Evolutionary conservation across 2,329 filamentous ascomycete genomes (phyloP).

Genomic region (Aspergillus uvarum): DNA sequence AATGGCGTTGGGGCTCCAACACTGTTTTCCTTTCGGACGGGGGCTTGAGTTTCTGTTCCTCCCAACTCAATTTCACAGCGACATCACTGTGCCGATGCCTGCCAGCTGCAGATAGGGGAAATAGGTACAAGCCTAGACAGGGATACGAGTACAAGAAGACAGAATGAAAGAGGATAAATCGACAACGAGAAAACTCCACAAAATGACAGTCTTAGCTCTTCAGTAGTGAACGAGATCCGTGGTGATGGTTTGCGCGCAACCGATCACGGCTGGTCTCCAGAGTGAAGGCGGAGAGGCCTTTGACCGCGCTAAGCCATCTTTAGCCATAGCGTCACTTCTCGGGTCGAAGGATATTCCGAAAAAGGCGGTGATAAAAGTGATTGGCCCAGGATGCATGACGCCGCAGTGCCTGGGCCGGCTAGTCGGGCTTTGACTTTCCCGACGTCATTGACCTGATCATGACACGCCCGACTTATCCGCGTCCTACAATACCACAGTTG

Average conservation of each 20-base stretch:
- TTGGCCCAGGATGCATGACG: conserved; percentile 10
- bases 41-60: conserved; percentile 22
- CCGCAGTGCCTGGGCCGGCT: conserved; percentile 3
- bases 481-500: not conserved
- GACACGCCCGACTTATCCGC: not conserved
- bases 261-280: conserved; percentile 37
- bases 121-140: conserved; percentile 1
- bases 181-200: conserved; percentile 4
- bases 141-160: not conserved
- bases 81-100: conserved; percentile 27
- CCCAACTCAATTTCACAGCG: conserved; percentile 27
- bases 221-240: conserved; percentile 20
- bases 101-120: conserved; percentile 9
- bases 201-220: conserved; percentile 10
- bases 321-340: conserved; percentile 18
- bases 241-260: conserved; percentile 40
- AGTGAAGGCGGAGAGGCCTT: conserved; percentile 35
- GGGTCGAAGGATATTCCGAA: conserved; percentile 29
- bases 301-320: conserved; percentile 30
- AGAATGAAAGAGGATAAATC: conserved; percentile 1
- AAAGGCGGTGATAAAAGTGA: conserved; percentile 6
- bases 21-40: conserved; percentile 25
- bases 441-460: conserved; percentile 34
- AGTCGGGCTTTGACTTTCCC: conserved; percentile 5
- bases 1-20: conserved; percentile 12